A percentile compares a stretch with the other conserved stretches of the same genome.
These are phyloP conservation scores for Gossypium arboreum DNA, from an alignment of 345 rosid species.

Conservation along the genomic window DNA sequence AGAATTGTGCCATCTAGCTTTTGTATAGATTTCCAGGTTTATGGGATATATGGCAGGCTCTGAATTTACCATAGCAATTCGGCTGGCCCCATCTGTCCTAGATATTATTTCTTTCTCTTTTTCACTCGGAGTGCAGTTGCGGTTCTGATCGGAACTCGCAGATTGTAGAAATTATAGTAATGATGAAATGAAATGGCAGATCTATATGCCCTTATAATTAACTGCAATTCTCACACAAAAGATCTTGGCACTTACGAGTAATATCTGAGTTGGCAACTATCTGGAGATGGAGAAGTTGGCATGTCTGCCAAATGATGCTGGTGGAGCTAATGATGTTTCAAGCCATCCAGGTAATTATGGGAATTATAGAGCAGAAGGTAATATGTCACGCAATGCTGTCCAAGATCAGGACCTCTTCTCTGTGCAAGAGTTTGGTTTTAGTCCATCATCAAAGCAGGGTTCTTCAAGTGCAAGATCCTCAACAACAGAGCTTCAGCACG, in stretches of 20 bases:
- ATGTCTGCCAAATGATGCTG: slow-evolving; percentile 34
- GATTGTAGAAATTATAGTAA: neutral
- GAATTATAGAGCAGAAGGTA: slow-evolving; percentile 6
- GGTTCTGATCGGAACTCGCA: neutral
- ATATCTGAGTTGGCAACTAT: too few species aligned
- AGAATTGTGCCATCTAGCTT: neutral
- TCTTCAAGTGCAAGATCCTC: slow-evolving; percentile 13
- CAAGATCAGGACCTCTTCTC: neutral
- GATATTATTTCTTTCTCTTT: neutral
- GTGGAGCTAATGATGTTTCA: slow-evolving; percentile 23
- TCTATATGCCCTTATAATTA: neutral
- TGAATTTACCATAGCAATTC: neutral
- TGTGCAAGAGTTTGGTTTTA: slow-evolving; percentile 8
- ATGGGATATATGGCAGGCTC: neutral
- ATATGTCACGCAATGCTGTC: neutral
- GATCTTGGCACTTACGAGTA: too few species aligned
- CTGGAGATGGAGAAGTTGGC: slow-evolving; percentile 81
- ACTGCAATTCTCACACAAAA: neutral
- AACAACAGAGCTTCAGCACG: neutral
- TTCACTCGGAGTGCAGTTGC: neutral
- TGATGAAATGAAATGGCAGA: neutral
- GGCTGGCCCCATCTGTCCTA: neutral
- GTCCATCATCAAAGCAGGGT: slow-evolving; percentile 21
- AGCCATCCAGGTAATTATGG: neutral
- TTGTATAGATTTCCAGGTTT: neutral